Conservation (phyloP, 345 rosid genomes). For the Combretum micranthum region DNA sequence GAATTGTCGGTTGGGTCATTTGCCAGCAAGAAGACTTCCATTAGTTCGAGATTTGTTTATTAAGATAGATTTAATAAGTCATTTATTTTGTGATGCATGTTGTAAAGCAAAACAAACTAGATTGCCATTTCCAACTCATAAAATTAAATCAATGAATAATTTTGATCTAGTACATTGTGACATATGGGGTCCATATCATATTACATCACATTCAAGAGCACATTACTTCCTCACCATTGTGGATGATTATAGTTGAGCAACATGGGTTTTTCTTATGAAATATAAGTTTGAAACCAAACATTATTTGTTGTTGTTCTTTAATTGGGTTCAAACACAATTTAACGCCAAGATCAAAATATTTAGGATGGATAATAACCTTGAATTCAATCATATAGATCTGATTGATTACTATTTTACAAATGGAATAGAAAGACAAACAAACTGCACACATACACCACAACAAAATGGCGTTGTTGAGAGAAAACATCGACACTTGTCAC, state of each 20-base stretch:
- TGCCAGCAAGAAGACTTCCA: background rate
- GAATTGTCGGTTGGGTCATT: constrained; percentile 3
- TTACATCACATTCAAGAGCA: no score
- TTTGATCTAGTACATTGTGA: background rate
- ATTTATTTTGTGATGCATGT: no score
- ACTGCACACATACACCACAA: constrained; percentile 1
- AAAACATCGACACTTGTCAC: no score
- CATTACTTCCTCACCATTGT: constrained; percentile 5
- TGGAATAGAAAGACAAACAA: background rate
- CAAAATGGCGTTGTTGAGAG: background rate
- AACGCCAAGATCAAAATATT: background rate
- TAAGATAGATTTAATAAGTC: background rate
- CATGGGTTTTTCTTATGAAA: constrained; percentile 2
- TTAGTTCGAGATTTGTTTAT: no score
- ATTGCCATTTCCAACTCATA: background rate
- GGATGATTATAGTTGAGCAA: constrained; percentile 3
- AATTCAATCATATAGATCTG: no score
- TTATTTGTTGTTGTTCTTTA: no score
- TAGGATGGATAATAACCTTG: background rate
- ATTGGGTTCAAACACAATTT: background rate
- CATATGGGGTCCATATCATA: background rate
- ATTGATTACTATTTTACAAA: background rate
- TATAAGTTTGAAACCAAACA: background rate
- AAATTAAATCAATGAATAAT: no score
- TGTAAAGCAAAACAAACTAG: no score